Percentiles rank a stretch among this genome's conserved stretches.
phyloP scores from a whole-genome alignment of 495 filamentous ascomycete genomes.

The Penicillium steckii region DNA sequence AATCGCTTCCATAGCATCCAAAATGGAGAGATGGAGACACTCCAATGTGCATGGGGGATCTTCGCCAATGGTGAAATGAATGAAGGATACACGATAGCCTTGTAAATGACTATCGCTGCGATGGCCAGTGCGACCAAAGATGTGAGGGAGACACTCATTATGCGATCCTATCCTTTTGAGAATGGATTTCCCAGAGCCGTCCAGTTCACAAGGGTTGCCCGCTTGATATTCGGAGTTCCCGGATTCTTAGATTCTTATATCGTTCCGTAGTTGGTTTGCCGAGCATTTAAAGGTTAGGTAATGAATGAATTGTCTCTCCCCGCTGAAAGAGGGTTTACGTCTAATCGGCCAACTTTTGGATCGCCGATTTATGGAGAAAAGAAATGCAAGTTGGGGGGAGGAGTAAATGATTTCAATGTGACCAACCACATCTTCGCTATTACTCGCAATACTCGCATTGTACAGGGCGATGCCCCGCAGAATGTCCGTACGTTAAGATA shows the following conservation, averaged over 20 bases:
- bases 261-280: conserved; percentile 2
- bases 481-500: conserved; percentile 14
- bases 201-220: no score
- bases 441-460: conserved; percentile 4
- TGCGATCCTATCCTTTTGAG: not conserved
- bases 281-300: conserved; percentile 13
- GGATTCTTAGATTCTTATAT: conserved; percentile 13
- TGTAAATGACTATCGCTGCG: conserved; percentile 42
- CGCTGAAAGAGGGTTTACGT: conserved; percentile 8
- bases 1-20: conserved; percentile 71
- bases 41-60: conserved; percentile 71
- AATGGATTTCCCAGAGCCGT: not conserved
- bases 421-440: conserved; percentile 12
- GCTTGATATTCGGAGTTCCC: no score
- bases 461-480: not conserved
- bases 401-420: not conserved
- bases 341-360: not conserved
- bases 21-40: conserved; percentile 57
- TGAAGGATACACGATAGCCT: conserved; percentile 57
- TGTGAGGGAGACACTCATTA: conserved; percentile 31
- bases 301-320: conserved; percentile 11
- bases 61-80: conserved; percentile 66
- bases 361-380: not conserved
- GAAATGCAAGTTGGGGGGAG: not conserved
- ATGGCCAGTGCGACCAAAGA: conserved; percentile 11